Evolutionary conservation across 2,329 filamentous ascomycete genomes (phyloP), one percentile per base, ranked within the genome.

Genomic region (Ustilaginoidea virens): DNA sequence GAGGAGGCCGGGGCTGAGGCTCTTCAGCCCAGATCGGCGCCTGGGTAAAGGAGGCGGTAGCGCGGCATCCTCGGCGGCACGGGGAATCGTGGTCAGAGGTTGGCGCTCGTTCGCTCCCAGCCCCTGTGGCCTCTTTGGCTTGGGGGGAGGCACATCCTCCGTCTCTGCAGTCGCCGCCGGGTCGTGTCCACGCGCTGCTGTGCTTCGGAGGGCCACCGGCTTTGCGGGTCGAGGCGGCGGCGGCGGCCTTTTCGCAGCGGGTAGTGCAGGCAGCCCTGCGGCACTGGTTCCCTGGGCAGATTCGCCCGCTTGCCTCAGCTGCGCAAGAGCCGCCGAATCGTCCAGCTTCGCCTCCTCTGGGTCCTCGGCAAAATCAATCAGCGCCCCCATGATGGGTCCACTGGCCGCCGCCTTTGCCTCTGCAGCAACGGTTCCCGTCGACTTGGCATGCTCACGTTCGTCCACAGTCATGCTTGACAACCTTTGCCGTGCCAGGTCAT

Each of bases 361-460:
- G 29, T 70, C 63, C 10, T 69, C 65, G 1, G 63, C 64, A 19
- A 77, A 55, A 43, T 78, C 70, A 17, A 78, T 75, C 22, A 77
- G 44, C 5, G 62, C 66, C 2, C 67, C 71, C 55, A 67, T 69
- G n/a, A 46, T 43, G 7, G 53, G 59, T 8, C 52, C 55, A 3
- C 46, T 27, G 1, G 43, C 36, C n/a, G 46, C 43, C 14, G 33
- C 34, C 8, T 45, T 39, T 10, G 30, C 30, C 5, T n/a, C n/a
- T n/a, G n/a, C n/a, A n/a, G n/a, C n/a, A n/a, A n/a, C n/a, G n/a
- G n/a, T n/a, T n/a, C n/a, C n/a, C n/a, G n/a, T n/a, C n/a, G n/a
- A n/a, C n/a, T n/a, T n/a, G n/a, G n/a, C n/a, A n/a, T n/a, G n/a
- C n/a, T n/a, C n/a, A n/a, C n/a, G n/a, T n/a, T 45, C 45, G 18